Percentiles rank a stretch among this genome's conserved stretches.
phyloP scores from a whole-genome alignment of 225 moss, liverwort and hornwort species.

The Straminergon stramineum region DNA sequence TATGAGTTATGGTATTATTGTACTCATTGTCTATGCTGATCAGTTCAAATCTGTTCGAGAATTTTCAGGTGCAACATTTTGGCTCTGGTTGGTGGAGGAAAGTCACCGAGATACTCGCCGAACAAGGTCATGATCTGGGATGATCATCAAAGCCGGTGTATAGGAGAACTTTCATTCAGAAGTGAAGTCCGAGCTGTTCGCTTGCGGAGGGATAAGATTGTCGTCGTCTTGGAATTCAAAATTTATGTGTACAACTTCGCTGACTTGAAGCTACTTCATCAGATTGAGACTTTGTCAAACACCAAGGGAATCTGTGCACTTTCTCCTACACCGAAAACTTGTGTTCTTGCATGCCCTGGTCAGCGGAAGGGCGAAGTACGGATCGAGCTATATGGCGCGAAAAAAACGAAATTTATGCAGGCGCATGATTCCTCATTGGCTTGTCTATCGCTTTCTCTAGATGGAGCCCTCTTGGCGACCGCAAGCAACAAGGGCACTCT shows the following conservation, averaged over 20 bases:
- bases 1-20: not conserved
- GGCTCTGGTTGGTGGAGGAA: constrained; percentile 77
- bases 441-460: constrained; percentile 54
- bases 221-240: constrained; percentile 70
- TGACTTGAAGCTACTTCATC: constrained; percentile 69
- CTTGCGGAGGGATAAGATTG: constrained; percentile 59
- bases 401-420: constrained; percentile 62
- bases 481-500: constrained; percentile 84
- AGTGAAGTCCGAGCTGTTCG: constrained; percentile 70
- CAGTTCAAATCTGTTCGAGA: not conserved
- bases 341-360: constrained; percentile 83
- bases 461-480: constrained; percentile 66
- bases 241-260: constrained; percentile 77
- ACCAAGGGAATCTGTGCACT: constrained; percentile 67
- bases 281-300: constrained; percentile 70
- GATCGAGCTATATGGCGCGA: constrained; percentile 57
- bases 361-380: constrained; percentile 67
- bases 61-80: constrained; percentile 60
- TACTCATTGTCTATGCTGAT: not conserved
- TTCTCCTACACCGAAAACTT: constrained; percentile 52
- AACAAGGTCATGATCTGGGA: constrained; percentile 93
- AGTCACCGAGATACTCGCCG: constrained; percentile 58
- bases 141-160: constrained; percentile 73
- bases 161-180: constrained; percentile 73
- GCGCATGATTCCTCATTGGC: constrained; percentile 71